Conservation (phyloP, 345 rosid species). For the Salix viminalis region DNA sequence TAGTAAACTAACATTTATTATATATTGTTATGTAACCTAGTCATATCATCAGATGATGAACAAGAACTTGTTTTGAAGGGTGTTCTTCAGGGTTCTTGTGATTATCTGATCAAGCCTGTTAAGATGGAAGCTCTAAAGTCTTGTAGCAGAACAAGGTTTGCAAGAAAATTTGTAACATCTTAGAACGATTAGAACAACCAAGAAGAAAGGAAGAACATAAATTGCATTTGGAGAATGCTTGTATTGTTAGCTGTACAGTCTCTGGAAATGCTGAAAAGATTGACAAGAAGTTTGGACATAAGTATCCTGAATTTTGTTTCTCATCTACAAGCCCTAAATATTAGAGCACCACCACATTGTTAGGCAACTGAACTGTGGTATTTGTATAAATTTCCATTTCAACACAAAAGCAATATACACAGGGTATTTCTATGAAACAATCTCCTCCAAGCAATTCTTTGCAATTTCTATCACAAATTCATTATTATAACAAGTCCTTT, state of each 20-base stretch:
- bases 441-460: too few relatives aligned
- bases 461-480: too few relatives aligned
- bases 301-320: neutral
- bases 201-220: neutral
- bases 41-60: conserved; percentile 28
- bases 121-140: conserved; percentile 9
- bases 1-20: too few relatives aligned
- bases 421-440: too few relatives aligned
- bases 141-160: conserved; percentile 37
- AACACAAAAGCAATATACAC: too few relatives aligned
- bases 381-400: too few relatives aligned
- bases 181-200: neutral
- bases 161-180: neutral
- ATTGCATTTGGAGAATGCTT: neutral
- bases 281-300: neutral
- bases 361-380: too few relatives aligned
- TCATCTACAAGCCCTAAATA: neutral
- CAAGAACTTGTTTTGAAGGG: conserved; percentile 14
- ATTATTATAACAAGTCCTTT: too few relatives aligned
- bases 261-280: neutral
- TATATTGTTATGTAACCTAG: conserved; percentile 1
- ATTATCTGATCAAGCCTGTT: conserved; percentile 31
- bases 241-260: neutral
- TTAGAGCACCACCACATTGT: too few relatives aligned
- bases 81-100: conserved; percentile 31